Conservation (phyloP, 371 early-diverging fungal species). For the Smittium culicis region DNA sequence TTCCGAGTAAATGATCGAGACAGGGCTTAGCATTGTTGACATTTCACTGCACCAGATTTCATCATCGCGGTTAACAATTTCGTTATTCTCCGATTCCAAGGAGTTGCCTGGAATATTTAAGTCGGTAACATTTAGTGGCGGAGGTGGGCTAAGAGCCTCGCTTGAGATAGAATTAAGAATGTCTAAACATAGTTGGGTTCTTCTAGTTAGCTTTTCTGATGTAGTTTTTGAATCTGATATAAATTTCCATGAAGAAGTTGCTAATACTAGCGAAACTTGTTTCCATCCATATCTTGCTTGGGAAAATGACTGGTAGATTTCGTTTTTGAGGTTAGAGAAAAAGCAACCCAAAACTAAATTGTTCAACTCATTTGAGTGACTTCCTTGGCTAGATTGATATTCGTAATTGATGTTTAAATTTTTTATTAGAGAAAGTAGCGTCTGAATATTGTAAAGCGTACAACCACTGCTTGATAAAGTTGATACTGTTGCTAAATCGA, state of each 20-base stretch:
- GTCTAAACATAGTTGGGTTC: background rate
- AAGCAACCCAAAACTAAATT: conserved; percentile 36
- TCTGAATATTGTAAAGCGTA: conserved; percentile 47
- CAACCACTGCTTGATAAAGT: conserved; percentile 14
- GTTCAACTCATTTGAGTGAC: conserved; percentile 32
- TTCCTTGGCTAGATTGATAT: background rate
- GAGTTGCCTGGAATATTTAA: background rate
- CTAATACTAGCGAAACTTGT: conserved; percentile 53
- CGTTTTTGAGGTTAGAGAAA: conserved; percentile 47
- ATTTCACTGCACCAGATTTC: background rate
- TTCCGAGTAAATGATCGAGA: background rate
- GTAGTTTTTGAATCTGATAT: conserved; percentile 13
- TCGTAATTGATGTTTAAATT: conserved; percentile 29
- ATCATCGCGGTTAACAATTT: background rate
- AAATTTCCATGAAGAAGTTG: conserved; percentile 43
- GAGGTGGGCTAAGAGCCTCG: background rate
- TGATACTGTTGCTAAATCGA: background rate
- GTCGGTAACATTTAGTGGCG: background rate
- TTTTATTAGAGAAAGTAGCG: conserved; percentile 37
- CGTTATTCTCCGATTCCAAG: background rate
- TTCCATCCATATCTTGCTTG: conserved; percentile 64
- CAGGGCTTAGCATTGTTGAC: background rate
- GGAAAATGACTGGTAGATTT: conserved; percentile 43
- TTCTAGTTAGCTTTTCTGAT: background rate
- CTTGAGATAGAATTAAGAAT: conserved; percentile 1